A percentile compares a stretch with the other conserved stretches of the same genome.
These are phyloP conservation scores for Hypoxylon lienhwacheense DNA, from an alignment of 495 filamentous ascomycete species.

Conservation along the genomic window DNA sequence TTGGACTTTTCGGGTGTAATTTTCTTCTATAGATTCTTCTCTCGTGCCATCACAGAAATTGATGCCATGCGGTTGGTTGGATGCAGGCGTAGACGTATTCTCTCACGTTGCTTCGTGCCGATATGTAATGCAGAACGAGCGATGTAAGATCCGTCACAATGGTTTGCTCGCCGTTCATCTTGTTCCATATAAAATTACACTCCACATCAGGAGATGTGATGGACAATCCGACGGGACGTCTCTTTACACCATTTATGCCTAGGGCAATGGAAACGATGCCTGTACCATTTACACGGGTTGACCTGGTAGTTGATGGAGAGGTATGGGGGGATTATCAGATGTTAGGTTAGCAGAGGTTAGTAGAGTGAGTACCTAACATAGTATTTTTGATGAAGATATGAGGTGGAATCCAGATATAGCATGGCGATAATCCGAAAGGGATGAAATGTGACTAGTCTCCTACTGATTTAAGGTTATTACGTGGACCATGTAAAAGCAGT, in stretches of 20 bases:
- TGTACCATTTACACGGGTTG: slow-evolving; percentile 2
- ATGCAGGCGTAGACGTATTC: slow-evolving; percentile 19
- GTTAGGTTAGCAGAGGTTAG: slow-evolving; percentile 30
- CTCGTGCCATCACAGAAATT: slow-evolving; percentile 24
- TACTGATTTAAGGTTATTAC: slow-evolving; percentile 7
- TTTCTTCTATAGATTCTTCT: no score
- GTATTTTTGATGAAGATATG: no score
- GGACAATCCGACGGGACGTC: slow-evolving; percentile 20
- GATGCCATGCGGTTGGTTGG: slow-evolving; percentile 21
- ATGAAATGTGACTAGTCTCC: slow-evolving; percentile 21
- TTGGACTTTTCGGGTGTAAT: not conserved
- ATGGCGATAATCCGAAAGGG: slow-evolving; percentile 20
- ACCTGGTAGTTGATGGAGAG: slow-evolving; percentile 10
- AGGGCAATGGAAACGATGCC: slow-evolving; percentile 16
- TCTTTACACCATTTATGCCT: slow-evolving; percentile 13
- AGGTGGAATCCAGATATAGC: not conserved
- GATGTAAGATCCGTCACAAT: slow-evolving; percentile 16
- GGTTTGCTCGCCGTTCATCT: slow-evolving; percentile 10
- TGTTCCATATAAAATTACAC: slow-evolving; percentile 29
- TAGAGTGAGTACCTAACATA: no score
- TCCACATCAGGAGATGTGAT: slow-evolving; percentile 31
- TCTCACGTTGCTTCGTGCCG: slow-evolving; percentile 11
- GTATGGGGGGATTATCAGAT: not conserved
- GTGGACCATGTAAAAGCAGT: not conserved
- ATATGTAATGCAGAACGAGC: slow-evolving; percentile 9